Conservation (phyloP, 192 early-diverging fungal species). For the Podila minutissima region DNA sequence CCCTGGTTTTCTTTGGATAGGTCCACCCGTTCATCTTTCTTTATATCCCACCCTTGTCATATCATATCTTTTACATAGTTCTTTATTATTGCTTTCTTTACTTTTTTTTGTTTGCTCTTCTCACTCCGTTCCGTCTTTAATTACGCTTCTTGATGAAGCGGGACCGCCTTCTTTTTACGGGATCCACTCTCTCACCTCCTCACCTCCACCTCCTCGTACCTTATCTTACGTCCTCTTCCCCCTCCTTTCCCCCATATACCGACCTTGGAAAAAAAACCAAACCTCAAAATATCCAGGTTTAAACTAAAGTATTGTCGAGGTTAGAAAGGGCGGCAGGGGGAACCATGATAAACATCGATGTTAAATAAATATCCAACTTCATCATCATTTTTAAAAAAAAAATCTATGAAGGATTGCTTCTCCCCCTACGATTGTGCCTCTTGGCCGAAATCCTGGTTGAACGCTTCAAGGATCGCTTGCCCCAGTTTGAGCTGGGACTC, state of each 20-base stretch:
- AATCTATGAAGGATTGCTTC: too few relatives aligned
- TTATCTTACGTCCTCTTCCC: too few relatives aligned
- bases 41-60: background rate
- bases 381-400: background rate
- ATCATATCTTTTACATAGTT: constrained; percentile 8
- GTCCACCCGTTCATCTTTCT: background rate
- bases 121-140: background rate
- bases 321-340: too few relatives aligned
- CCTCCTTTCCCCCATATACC: too few relatives aligned
- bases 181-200: too few relatives aligned
- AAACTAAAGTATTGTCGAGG: too few relatives aligned
- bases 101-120: background rate
- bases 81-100: background rate
- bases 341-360: too few relatives aligned
- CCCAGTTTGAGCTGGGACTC: constrained; percentile 15
- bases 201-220: too few relatives aligned
- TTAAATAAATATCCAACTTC: too few relatives aligned
- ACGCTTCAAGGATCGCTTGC: constrained; percentile 41
- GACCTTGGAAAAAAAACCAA: too few relatives aligned
- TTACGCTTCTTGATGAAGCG: background rate
- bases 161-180: too few relatives aligned
- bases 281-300: too few relatives aligned
- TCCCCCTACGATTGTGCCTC: background rate
- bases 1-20: background rate
- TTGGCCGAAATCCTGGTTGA: constrained; percentile 39